phyloP scores from a whole-genome alignment of 306 rosid species.

The Trifolium repens region DNA sequence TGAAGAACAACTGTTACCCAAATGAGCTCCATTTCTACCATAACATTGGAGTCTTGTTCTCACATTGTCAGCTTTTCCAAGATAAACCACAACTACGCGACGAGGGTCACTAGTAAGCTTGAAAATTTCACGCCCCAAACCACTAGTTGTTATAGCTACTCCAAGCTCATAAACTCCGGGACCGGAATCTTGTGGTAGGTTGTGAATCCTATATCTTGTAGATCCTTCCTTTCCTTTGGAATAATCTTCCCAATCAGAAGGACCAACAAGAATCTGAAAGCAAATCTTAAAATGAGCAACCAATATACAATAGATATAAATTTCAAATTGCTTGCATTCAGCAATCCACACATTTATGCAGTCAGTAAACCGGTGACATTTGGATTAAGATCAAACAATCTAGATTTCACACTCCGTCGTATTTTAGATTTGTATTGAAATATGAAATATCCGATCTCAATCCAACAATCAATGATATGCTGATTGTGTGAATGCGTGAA shows the following conservation, averaged over 20 bases:
- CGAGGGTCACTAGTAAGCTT: constrained; percentile 51
- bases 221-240: constrained; percentile 75
- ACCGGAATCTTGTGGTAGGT: constrained; percentile 56
- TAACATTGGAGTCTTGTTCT: constrained; percentile 71
- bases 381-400: background rate
- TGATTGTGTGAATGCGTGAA: background rate
- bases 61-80: constrained; percentile 80
- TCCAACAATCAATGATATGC: background rate
- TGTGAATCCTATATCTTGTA: constrained; percentile 68
- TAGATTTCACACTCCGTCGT: background rate
- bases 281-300: constrained; percentile 16
- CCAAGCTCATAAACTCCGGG: constrained; percentile 91
- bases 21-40: constrained; percentile 79
- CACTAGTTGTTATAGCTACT: constrained; percentile 45
- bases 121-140: constrained; percentile 58
- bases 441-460: background rate
- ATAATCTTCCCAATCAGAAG: constrained; percentile 81
- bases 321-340: background rate
- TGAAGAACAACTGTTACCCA: constrained; percentile 45
- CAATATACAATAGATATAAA: background rate
- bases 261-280: constrained; percentile 75
- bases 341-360: background rate
- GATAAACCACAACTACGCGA: constrained; percentile 61
- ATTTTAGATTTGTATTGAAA: background rate
- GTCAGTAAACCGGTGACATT: background rate